Conservation (phyloP, 805 yeast genomes). For the Tetrapisispora nanseiensis region DNA sequence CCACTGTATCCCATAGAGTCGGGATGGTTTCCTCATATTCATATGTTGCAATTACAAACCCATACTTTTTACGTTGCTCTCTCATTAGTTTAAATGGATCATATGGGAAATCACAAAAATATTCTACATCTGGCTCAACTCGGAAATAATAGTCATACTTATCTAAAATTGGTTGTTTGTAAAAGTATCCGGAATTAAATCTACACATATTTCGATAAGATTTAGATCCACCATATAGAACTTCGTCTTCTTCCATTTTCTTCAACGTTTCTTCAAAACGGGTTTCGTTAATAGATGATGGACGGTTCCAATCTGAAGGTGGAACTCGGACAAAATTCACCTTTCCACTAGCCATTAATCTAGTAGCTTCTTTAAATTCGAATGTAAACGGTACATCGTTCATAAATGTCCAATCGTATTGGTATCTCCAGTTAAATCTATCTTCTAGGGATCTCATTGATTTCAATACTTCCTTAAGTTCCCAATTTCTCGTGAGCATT, state of each 20-base stretch:
- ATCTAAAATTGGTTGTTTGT: slow-evolving; percentile 58
- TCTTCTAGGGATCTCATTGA: slow-evolving; percentile 76
- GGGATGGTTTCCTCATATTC: slow-evolving; percentile 84
- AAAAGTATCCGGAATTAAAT: slow-evolving; percentile 86
- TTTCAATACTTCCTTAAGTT: slow-evolving; percentile 58
- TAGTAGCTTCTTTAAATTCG: slow-evolving; percentile 51
- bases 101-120: slow-evolving; percentile 73
- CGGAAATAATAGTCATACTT: slow-evolving; percentile 88
- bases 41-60: slow-evolving; percentile 73
- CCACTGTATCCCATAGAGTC: slow-evolving; percentile 67
- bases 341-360: slow-evolving; percentile 50
- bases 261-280: slow-evolving; percentile 39
- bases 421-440: slow-evolving; percentile 53
- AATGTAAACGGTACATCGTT: slow-evolving; percentile 63
- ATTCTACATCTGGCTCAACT: slow-evolving; percentile 87
- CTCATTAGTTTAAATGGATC: slow-evolving; percentile 83
- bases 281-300: slow-evolving; percentile 56
- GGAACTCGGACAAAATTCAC: slow-evolving; percentile 61
- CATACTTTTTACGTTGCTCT: slow-evolving; percentile 68
- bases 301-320: slow-evolving; percentile 65
- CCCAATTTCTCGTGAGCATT: slow-evolving; percentile 81
- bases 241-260: slow-evolving; percentile 36
- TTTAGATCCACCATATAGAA: slow-evolving; percentile 55
- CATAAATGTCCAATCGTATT: slow-evolving; percentile 71
- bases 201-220: slow-evolving; percentile 92